These are phyloP conservation scores for Cerrena zonata DNA, from an alignment of 1,284 basidiomycete species.

Conservation along the genomic window DNA sequence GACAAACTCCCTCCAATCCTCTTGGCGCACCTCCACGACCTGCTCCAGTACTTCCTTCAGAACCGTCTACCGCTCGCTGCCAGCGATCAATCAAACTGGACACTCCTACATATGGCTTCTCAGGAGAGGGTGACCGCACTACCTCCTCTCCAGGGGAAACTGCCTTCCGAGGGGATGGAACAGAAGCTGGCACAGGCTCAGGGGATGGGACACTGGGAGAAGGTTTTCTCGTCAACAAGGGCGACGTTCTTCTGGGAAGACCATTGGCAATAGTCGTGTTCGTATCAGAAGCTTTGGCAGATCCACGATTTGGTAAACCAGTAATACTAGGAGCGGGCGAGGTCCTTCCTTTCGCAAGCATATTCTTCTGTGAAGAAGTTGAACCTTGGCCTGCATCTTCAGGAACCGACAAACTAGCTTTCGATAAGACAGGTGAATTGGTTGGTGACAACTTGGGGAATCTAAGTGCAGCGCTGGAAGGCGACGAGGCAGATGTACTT, in stretches of 20 bases:
- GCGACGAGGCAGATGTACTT: conserved; percentile 13
- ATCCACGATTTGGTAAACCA: not conserved
- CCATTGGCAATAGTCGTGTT: not conserved
- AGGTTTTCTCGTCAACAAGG: conserved; percentile 15
- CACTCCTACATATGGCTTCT: conserved; percentile 73
- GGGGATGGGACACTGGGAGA: conserved; percentile 10
- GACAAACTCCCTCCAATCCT: conserved; percentile 10
- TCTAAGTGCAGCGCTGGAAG: conserved; percentile 25
- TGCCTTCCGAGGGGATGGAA: conserved; percentile 10
- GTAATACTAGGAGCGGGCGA: conserved; percentile 17
- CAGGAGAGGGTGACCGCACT: conserved; percentile 53
- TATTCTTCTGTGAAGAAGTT: conserved; percentile 1
- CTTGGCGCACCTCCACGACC: not conserved
- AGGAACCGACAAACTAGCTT: conserved; percentile 22
- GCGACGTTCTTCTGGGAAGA: conserved; percentile 11
- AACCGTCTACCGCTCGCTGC: conserved; percentile 72
- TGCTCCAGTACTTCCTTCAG: conserved; percentile 19
- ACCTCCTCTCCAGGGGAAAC: conserved; percentile 8
- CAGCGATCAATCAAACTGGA: conserved; percentile 77
- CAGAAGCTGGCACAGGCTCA: conserved; percentile 6
- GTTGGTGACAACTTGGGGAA: conserved; percentile 29
- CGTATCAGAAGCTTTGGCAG: not conserved
- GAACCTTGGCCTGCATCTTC: conserved; percentile 17
- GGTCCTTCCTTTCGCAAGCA: conserved; percentile 17
- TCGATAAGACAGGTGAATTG: conserved; percentile 21